Evolutionary conservation across 1,284 basidiomycete species (phyloP).

Genomic region (Neolentinus lepideus): DNA sequence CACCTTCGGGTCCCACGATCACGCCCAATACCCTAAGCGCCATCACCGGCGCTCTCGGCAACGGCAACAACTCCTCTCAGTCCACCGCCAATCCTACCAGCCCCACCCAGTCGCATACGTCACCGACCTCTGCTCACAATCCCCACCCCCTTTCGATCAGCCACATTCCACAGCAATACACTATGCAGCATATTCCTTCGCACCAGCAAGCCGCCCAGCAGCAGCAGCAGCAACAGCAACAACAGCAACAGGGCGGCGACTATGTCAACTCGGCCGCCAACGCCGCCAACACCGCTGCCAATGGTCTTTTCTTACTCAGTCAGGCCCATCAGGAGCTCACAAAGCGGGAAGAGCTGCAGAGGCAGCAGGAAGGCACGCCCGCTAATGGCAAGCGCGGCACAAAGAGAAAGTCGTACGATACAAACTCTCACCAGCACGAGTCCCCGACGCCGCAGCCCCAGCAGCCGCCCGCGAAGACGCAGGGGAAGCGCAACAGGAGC

Average conservation of each 20-base stretch:
- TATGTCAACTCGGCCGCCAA: conserved; percentile 41
- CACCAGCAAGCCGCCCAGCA: conserved; percentile 20
- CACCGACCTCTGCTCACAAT: not conserved
- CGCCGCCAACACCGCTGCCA: conserved; percentile 62
- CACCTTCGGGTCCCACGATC: conserved; percentile 51
- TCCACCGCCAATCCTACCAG: conserved; percentile 10
- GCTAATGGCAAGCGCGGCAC: conserved; percentile 43
- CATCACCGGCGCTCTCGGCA: conserved; percentile 65
- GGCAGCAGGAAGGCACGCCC: conserved; percentile 13
- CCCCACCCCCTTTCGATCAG: conserved; percentile 2
- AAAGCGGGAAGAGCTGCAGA: conserved; percentile 77
- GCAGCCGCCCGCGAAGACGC: conserved; percentile 15
- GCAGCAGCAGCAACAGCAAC: conserved; percentile 11
- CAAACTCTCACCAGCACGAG: conserved; percentile 10
- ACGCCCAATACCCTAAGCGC: conserved; percentile 88
- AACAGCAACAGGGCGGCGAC: conserved; percentile 19
- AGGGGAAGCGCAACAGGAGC: conserved; percentile 41
- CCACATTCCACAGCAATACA: conserved; percentile 1
- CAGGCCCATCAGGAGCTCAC: conserved; percentile 95
- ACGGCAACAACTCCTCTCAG: conserved; percentile 18
- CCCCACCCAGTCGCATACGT: conserved; percentile 6
- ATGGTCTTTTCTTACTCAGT: conserved; percentile 88
- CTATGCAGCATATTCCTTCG: conserved; percentile 9
- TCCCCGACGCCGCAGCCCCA: conserved; percentile 19
- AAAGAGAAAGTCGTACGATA: conserved; percentile 61